Evolutionary conservation across 768 basidiomycete genomes (phyloP).

Genomic region (Trametes cingulata): DNA sequence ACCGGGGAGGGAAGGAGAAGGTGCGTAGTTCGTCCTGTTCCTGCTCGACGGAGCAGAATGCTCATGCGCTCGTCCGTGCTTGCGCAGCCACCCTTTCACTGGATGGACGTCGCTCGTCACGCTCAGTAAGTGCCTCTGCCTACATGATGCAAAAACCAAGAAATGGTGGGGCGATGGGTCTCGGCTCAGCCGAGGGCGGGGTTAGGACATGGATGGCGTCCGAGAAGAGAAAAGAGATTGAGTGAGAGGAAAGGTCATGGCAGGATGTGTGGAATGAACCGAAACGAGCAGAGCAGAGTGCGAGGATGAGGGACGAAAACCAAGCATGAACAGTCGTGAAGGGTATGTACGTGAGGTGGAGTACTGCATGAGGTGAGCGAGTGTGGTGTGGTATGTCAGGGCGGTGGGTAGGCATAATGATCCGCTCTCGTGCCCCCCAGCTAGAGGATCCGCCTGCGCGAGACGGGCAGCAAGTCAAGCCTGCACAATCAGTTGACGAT

Average conservation of each 20-base stretch:
- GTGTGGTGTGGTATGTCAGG: not conserved
- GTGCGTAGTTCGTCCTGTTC: conserved; percentile 40
- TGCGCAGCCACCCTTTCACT: conserved; percentile 88
- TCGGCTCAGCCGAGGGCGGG: conserved; percentile 10
- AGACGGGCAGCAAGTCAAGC: too few species aligned
- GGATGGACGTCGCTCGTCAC: conserved; percentile 93
- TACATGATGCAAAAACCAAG: not conserved
- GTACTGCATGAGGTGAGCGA: not conserved
- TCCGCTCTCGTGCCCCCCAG: too few species aligned
- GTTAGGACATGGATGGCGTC: too few species aligned
- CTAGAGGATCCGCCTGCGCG: too few species aligned
- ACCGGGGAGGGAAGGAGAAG: conserved; percentile 86
- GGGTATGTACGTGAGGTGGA: not conserved
- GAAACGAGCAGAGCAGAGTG: not conserved
- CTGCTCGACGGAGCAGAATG: conserved; percentile 2
- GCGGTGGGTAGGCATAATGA: too few species aligned
- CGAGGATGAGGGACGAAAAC: not conserved
- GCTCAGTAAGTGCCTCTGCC: conserved; percentile 63
- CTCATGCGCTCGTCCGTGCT: not conserved
- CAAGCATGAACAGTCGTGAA: conserved; percentile 10
- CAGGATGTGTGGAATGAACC: not conserved
- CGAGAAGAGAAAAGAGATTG: too few species aligned
- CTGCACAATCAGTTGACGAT: too few species aligned
- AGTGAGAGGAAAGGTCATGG: too few species aligned
- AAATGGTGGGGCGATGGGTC: not conserved